phyloP scores from a whole-genome alignment of 225 moss, liverwort and hornwort species.

The Rhytidiadelphus loreus region DNA sequence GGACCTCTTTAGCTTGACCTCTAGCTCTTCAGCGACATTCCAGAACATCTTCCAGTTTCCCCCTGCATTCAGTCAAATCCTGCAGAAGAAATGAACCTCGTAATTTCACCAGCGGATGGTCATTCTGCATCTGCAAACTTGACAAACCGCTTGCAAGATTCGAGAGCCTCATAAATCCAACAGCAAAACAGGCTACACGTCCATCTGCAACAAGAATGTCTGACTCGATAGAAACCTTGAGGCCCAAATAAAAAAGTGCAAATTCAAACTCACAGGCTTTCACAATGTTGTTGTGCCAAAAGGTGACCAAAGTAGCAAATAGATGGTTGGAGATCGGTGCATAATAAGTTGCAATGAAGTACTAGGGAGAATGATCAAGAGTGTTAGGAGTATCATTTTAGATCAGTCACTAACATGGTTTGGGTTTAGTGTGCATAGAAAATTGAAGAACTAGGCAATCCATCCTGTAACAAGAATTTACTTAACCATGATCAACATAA shows the following conservation, averaged over 20 bases:
- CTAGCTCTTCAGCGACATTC: not conserved
- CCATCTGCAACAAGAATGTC: not conserved
- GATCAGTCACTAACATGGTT: not conserved
- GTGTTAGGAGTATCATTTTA: too few species aligned
- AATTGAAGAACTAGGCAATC: not conserved
- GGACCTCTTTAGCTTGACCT: not conserved
- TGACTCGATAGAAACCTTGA: not conserved
- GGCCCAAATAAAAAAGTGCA: not conserved
- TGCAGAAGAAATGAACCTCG: not conserved
- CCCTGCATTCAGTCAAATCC: not conserved
- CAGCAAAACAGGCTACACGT: not conserved
- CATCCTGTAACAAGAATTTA: not conserved
- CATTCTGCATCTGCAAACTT: too few species aligned
- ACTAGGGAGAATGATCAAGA: not conserved
- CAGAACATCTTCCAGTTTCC: not conserved
- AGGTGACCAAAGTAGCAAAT: not conserved
- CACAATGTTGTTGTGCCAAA: not conserved
- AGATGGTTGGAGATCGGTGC: not conserved
- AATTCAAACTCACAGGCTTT: not conserved
- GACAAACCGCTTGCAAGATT: too few species aligned
- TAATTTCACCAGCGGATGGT: too few species aligned
- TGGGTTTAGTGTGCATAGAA: fast-evolving
- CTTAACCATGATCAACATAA: not conserved
- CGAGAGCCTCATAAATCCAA: not conserved
- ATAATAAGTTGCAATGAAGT: not conserved